phyloP scores from a whole-genome alignment of 345 rosid genomes.

The Murraya paniculata region DNA sequence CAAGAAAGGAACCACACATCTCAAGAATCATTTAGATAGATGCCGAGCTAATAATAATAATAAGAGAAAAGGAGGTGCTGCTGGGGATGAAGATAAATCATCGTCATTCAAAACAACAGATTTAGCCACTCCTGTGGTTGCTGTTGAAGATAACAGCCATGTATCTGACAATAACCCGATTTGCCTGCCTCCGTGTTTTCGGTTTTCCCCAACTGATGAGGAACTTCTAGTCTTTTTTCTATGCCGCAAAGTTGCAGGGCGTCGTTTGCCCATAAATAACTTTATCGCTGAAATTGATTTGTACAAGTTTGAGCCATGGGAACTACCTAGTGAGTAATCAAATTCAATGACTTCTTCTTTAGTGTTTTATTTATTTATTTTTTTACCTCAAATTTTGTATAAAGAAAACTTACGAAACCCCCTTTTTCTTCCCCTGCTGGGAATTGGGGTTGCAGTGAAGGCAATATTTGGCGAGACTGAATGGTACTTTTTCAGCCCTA shows the following conservation, averaged over 20 bases:
- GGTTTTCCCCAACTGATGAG: slow-evolving; percentile 93
- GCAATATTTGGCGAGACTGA: slow-evolving; percentile 63
- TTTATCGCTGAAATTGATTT: slow-evolving; percentile 82
- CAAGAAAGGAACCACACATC: not conserved
- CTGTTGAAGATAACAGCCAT: too few relatives aligned
- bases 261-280: slow-evolving; percentile 50
- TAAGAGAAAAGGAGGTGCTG: not conserved
- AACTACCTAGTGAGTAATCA: slow-evolving; percentile 57
- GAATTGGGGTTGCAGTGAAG: slow-evolving; percentile 42
- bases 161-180: slow-evolving; percentile 39
- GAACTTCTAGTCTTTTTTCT: slow-evolving; percentile 88
- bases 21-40: not conserved
- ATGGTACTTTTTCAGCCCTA: too few relatives aligned
- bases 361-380: not conserved
- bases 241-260: slow-evolving; percentile 77
- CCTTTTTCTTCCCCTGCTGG: not conserved
- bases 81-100: not conserved
- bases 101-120: too few relatives aligned
- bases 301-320: slow-evolving; percentile 94
- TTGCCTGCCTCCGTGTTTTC: slow-evolving; percentile 86
- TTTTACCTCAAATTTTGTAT: not conserved
- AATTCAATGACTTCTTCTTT: not conserved
- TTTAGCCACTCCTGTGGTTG: too few relatives aligned
- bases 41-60: not conserved
- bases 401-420: not conserved